phyloP scores from a whole-genome alignment of 2,329 filamentous ascomycete genomes.

The Stenocarpella maydis region DNA sequence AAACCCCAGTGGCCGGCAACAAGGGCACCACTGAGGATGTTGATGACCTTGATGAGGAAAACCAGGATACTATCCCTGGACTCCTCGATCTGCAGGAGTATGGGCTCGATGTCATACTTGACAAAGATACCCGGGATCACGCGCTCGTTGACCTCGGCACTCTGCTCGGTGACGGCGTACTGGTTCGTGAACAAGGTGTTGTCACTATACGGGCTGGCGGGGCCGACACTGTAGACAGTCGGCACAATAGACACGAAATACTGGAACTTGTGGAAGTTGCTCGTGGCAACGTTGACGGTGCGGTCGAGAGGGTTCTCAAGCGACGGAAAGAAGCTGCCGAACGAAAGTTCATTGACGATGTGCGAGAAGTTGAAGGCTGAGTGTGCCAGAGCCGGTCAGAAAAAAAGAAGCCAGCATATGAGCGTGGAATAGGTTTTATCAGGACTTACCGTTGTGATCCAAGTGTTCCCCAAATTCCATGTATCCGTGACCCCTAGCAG shows the following conservation, averaged over 20 bases:
- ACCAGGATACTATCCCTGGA: slow-evolving; percentile 77
- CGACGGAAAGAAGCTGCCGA: slow-evolving; percentile 94
- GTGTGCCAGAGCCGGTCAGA: slow-evolving; percentile 16
- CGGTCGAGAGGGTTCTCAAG: slow-evolving; percentile 94
- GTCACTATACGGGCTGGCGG: slow-evolving; percentile 45
- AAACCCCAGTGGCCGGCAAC: slow-evolving; percentile 95
- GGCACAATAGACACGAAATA: slow-evolving; percentile 97
- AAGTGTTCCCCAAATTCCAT: slow-evolving; percentile 80
- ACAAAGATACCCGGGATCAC: slow-evolving; percentile 91
- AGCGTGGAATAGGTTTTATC: background rate
- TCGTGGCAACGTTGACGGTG: slow-evolving; percentile 78
- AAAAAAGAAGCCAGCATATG: no score
- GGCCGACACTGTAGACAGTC: slow-evolving; percentile 82
- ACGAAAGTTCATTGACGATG: slow-evolving; percentile 94
- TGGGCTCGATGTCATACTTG: slow-evolving; percentile 99
- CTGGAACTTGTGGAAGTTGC: slow-evolving; percentile 94
- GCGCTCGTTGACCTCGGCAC: slow-evolving; percentile 72
- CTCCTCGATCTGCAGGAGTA: slow-evolving; percentile 86
- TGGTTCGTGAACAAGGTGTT: slow-evolving; percentile 90
- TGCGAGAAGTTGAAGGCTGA: slow-evolving; percentile 97
- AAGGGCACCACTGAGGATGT: slow-evolving; percentile 88
- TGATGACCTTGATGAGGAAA: slow-evolving; percentile 84
- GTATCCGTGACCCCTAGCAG: slow-evolving; percentile 94
- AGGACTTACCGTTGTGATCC: slow-evolving; percentile 76
- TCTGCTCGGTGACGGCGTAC: slow-evolving; percentile 95